Base-by-base conservation (phyloP, 768 basidiomycete species). In the Boletus rufocinnamomeus region DNA sequence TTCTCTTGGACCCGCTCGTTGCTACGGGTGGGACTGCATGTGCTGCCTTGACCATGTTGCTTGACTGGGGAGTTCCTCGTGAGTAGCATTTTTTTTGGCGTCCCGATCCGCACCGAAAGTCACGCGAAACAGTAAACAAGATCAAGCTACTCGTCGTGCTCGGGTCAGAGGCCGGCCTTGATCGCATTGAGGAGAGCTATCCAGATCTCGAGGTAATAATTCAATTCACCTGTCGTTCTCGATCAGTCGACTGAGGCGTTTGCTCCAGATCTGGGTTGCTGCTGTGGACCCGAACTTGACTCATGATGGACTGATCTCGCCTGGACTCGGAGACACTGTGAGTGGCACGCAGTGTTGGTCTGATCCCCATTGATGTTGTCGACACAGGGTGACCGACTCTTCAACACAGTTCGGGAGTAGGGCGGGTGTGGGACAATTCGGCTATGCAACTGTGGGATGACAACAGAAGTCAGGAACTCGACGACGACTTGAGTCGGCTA, bases 21-120 rank as follows among this genome's bases (percentile, higher is more conserved):
- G 96, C 96, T 0, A 98, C 96, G 3, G 96, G 95, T 52, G 91
- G 93, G 13, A 98, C 96, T 5, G 93, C 91, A 3, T 81, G 83
- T 61, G 95, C 96, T 19, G 95, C 95, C 10, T 71, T 98, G 55
- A 68, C 82, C 51, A 98, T 97, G 93, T 80, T 96, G 52, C 65
- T 80, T 2, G 93, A 93, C 54, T 93, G 91, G 91, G 91, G 91
- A 30, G 80, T 92, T 64, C 79, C 87, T 17, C 58, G 91, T 90
- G 63, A 61, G 82, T 68, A 44, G 37, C 37, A 28, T 14, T 46
- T 32, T 14, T 44, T 37, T 30, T 17, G 16, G 21, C 40, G 17
- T 41, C 40, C 40, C n/a, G 17, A 21, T n/a, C 34, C 16, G 54
- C 17, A 50, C 40, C 13, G 5, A 5, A n/a, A 27, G 50, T 53